Evolutionary conservation across 2,329 filamentous ascomycete species (phyloP).

Genomic region (Paraphoma sp.): DNA sequence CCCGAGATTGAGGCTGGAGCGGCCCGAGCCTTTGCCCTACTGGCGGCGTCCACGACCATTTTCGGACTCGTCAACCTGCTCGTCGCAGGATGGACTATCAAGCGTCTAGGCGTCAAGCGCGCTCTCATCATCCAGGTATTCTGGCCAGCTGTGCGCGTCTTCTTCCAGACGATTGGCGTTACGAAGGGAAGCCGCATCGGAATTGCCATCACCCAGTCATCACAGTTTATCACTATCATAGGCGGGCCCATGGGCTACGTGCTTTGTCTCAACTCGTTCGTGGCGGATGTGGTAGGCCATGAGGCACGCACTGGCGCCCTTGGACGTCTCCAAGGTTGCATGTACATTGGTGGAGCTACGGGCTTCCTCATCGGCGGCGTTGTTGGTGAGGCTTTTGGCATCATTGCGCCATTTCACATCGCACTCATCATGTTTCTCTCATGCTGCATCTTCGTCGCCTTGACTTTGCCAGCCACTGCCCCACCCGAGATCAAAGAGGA

Average conservation of each 20-base stretch:
- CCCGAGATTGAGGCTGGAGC: conserved; percentile 70
- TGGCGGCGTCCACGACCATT: conserved; percentile 71
- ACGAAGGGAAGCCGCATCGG: conserved; percentile 65
- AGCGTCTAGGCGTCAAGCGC: conserved; percentile 67
- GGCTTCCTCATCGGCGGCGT: conserved; percentile 71
- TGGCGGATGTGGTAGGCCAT: conserved; percentile 68
- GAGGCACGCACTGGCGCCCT: conserved; percentile 68
- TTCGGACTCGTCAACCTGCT: conserved; percentile 73
- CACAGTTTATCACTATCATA: conserved; percentile 71
- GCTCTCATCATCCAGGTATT: conserved; percentile 69
- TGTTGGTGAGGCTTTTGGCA: conserved; percentile 68
- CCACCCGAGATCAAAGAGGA: conserved; percentile 44
- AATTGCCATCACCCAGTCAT: conserved; percentile 72
- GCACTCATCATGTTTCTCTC: conserved; percentile 64
- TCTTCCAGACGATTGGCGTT: conserved; percentile 70
- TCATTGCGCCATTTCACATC: conserved; percentile 69
- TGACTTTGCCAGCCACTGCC: conserved; percentile 58
- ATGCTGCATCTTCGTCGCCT: conserved; percentile 50
- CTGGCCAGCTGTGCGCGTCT: conserved; percentile 68
- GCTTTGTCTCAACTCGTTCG: conserved; percentile 71
- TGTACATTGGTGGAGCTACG: conserved; percentile 70
- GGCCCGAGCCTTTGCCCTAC: conserved; percentile 67
- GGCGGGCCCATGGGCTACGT: conserved; percentile 75
- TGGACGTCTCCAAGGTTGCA: conserved; percentile 69
- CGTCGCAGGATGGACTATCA: conserved; percentile 70